A percentile compares a stretch with the other conserved stretches of the same genome.
These are phyloP conservation scores for Parietaria judaica DNA, from an alignment of 306 rosid genomes.

Conservation along the genomic window DNA sequence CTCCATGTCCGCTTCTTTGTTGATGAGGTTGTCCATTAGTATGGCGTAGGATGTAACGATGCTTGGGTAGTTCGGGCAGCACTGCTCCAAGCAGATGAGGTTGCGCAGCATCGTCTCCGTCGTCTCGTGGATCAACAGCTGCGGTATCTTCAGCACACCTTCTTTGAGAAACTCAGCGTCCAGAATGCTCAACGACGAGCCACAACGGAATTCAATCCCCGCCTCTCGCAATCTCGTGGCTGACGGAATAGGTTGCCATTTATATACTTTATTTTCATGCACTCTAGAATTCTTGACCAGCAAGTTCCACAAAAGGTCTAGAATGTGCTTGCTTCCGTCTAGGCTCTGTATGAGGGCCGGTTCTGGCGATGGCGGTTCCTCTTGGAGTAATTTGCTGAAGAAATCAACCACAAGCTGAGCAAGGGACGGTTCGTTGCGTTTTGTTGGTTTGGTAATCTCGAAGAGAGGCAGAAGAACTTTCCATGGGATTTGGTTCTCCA, in stretches of 20 bases:
- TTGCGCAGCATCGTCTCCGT: conserved; percentile 1
- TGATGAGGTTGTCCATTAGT: conserved; percentile 13
- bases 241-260: no score
- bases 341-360: not conserved
- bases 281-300: no score
- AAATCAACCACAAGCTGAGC: not conserved
- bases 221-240: not conserved
- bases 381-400: not conserved
- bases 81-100: conserved; percentile 14
- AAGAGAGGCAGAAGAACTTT: not conserved
- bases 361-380: no score
- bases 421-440: not conserved
- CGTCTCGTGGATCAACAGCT: conserved; percentile 10
- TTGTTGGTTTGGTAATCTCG: not conserved
- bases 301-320: no score
- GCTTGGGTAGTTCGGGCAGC: not conserved
- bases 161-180: not conserved
- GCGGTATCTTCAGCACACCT: conserved; percentile 9
- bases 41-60: conserved; percentile 16
- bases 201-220: not conserved
- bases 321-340: no score
- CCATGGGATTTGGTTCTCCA: conserved; percentile 1
- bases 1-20: not conserved
- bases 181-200: not conserved
- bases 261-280: no score